Percentiles rank a stretch among this genome's conserved stretches.
These are phyloP conservation scores for Triglochin maritima DNA, from an alignment of 106 monocot species.

Conservation along the genomic window DNA sequence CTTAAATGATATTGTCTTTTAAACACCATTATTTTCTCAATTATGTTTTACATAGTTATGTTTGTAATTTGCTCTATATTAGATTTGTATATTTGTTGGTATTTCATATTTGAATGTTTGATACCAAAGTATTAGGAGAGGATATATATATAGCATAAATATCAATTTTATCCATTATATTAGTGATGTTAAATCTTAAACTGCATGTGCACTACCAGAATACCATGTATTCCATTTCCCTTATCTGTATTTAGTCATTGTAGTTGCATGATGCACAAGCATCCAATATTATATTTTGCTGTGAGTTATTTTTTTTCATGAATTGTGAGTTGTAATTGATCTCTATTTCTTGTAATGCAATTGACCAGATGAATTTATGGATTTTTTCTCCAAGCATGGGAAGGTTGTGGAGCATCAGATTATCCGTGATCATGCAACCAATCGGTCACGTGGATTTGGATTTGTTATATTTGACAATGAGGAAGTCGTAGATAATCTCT, in stretches of 20 bases:
- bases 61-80: no score
- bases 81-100: no score
- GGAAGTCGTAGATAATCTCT: slow-evolving; percentile 59
- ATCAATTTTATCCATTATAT: no score
- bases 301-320: neutral
- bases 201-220: neutral
- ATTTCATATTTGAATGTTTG: no score
- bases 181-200: no score
- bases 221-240: neutral
- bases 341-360: no score
- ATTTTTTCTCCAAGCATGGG: slow-evolving; percentile 66
- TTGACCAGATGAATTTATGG: slow-evolving; percentile 63
- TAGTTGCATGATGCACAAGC: neutral
- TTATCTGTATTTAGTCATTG: neutral
- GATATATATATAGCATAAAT: no score
- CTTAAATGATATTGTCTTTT: no score
- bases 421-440: slow-evolving; percentile 58
- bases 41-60: no score
- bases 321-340: no score
- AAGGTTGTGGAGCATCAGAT: slow-evolving; percentile 71
- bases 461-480: slow-evolving; percentile 70
- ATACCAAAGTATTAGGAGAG: no score
- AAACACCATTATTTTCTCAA: no score
- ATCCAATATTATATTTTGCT: neutral
- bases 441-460: slow-evolving; percentile 79